Conservation (phyloP, 2,329 filamentous ascomycete genomes). For the Sporothrix pallida region DNA sequence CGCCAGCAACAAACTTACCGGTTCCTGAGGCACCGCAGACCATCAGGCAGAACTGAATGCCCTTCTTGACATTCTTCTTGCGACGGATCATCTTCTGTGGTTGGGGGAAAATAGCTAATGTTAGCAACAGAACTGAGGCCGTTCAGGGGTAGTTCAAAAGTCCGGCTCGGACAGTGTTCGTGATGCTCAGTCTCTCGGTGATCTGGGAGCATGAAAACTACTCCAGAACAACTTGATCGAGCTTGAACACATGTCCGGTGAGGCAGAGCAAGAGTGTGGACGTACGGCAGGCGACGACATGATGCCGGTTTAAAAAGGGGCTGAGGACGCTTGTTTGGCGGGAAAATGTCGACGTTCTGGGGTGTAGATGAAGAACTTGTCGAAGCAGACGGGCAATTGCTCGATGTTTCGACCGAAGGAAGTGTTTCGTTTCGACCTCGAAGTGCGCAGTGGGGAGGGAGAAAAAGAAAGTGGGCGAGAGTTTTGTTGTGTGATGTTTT, state of each 20-base stretch:
- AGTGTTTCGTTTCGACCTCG: conserved; percentile 37
- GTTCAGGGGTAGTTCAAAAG: conserved; percentile 13
- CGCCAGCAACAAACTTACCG: conserved; percentile 63
- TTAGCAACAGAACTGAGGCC: conserved; percentile 39
- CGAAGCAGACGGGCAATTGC: conserved; percentile 26
- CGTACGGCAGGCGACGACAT: conserved; percentile 47
- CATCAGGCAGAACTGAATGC: conserved; percentile 99
- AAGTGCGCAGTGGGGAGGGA: conserved; percentile 25
- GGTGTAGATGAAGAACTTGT: conserved; percentile 11
- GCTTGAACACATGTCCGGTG: not conserved
- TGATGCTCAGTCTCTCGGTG: not conserved
- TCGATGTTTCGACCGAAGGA: conserved; percentile 30
- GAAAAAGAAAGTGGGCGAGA: conserved; percentile 27
- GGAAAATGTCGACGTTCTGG: conserved; percentile 19
- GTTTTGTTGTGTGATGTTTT: conserved; percentile 31
- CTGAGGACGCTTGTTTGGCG: conserved; percentile 20
- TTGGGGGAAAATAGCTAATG: conserved; percentile 15
- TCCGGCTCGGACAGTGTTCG: not conserved
- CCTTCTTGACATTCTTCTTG: conserved; percentile 99
- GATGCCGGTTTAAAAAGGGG: conserved; percentile 34
- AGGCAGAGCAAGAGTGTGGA: conserved; percentile 29
- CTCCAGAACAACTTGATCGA: not conserved
- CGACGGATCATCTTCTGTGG: conserved; percentile 90
- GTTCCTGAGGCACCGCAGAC: conserved; percentile 98
- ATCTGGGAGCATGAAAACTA: not conserved